Evolutionary conservation across 208 protist species (phyloP), one percentile per base, ranked within the genome.

Genomic region (Crithidia thermophila): DNA sequence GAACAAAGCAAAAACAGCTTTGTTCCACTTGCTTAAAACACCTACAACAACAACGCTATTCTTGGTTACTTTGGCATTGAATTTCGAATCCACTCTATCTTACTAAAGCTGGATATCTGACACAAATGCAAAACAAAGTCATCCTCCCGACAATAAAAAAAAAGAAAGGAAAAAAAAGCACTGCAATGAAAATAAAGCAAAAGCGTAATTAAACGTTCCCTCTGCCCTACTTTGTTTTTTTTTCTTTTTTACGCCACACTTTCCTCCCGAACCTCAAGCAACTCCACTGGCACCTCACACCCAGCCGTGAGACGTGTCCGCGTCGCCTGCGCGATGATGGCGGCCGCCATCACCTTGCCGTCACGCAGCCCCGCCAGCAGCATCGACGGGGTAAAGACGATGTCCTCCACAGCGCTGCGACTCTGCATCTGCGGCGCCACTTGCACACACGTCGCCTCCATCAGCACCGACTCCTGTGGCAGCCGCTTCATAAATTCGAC

Each of bases 361-460:
- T 94, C 88, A 16, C 46, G 55, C 36, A 97, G 75, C 14, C 84
- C 89, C 4, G 84, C 87, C 7, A 97, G 79, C 60, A 97, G 72
- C 71, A 90, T 85, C 9, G 87, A 93, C 18, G 91, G 91, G n/a
- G 80, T 81, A 65, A 94, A 94, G 11, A 67, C 51, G 21, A 97
- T 53, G 55, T 86, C 81, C 40, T 75, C 52, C 46, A 97, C 82
- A 13, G 73, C 77, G 47, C 57, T 46, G 64, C 77, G 63, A 27
- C 53, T 37, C 13, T 67, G 55, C 21, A 72, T 21, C 50, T 59
- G 62, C 36, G 86, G 81, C 10, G 75, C 68, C 18, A 87, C 64
- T 51, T 85, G 72, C 62, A 92, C 45, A 31, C 67, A 64, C 9
- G 72, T 75, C 25, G 86, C 77, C 33, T 72, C 69, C 7, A 30